These are phyloP conservation scores for Aspergillus calidoustus DNA, from an alignment of 2,329 filamentous ascomycete species.

Conservation along the genomic window DNA sequence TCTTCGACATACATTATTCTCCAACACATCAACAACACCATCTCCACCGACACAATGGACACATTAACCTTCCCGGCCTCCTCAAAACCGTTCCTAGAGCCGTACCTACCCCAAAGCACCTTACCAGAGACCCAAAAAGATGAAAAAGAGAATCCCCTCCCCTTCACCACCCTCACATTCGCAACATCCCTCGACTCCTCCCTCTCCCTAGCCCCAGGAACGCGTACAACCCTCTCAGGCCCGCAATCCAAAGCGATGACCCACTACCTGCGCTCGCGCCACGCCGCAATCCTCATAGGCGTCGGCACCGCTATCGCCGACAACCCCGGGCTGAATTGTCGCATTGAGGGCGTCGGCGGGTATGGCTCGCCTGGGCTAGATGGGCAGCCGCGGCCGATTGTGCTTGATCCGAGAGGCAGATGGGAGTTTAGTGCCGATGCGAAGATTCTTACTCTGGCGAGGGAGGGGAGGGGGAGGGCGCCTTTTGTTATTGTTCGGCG, in stretches of 20 bases:
- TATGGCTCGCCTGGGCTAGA: constrained; percentile 55
- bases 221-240: constrained; percentile 79
- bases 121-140: constrained; percentile 19
- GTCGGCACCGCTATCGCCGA: constrained; percentile 83
- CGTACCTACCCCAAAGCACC: constrained; percentile 49
- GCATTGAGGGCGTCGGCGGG: constrained; percentile 63
- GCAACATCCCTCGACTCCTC: constrained; percentile 83
- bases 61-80: constrained; percentile 40
- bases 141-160: constrained; percentile 31
- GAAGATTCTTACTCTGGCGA: constrained; percentile 69
- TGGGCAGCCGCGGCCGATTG: constrained; percentile 75
- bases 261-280: constrained; percentile 82
- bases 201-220: constrained; percentile 72
- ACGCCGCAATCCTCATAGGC: constrained; percentile 85
- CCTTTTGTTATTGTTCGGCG: constrained; percentile 67
- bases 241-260: constrained; percentile 89
- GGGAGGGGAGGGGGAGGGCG: constrained; percentile 66
- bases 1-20: background rate
- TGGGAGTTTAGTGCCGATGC: constrained; percentile 66
- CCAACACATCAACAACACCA: background rate
- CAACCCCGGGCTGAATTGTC: constrained; percentile 83
- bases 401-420: constrained; percentile 75
- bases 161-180: constrained; percentile 78
- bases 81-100: constrained; percentile 48
- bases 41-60: background rate